A percentile compares a stretch with the other conserved stretches of the same genome.
phyloP scores from a whole-genome alignment of 2,329 filamentous ascomycete genomes.

The Hymenoscyphus occultus region DNA sequence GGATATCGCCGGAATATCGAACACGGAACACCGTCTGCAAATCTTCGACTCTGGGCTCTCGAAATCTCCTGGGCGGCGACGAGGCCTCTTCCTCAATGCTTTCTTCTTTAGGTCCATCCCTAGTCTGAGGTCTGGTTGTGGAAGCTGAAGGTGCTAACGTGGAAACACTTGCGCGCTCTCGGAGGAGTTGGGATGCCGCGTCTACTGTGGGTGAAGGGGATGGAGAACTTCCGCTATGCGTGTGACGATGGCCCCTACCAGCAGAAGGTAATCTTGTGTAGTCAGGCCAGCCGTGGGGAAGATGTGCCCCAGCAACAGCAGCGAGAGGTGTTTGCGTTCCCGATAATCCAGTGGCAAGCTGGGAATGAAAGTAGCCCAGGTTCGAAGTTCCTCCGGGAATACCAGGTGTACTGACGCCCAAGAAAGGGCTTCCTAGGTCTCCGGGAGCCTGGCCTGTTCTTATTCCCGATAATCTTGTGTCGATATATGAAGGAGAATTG shows the following conservation, averaged over 20 bases:
- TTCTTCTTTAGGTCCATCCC: constrained; percentile 44
- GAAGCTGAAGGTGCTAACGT: constrained; percentile 55
- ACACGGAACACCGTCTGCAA: constrained; percentile 91
- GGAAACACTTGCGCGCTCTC: constrained; percentile 61
- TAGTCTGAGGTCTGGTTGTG: constrained; percentile 55
- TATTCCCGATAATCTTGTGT: constrained; percentile 38
- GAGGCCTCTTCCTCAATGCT: constrained; percentile 32
- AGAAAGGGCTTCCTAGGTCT: constrained; percentile 55
- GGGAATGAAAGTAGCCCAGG: constrained; percentile 78
- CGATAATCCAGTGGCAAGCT: constrained; percentile 67
- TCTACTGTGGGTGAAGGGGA: constrained; percentile 39
- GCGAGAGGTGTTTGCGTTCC: constrained; percentile 77
- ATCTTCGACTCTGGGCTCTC: constrained; percentile 78
- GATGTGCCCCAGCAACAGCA: constrained; percentile 70
- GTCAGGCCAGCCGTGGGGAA: constrained; percentile 50
- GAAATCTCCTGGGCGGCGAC: constrained; percentile 51
- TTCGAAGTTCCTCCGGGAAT: constrained; percentile 72
- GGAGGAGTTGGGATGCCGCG: constrained; percentile 42
- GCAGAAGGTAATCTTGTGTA: constrained; percentile 27
- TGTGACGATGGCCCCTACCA: constrained; percentile 29
- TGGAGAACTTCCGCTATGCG: constrained; percentile 33
- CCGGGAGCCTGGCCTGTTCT: constrained; percentile 31
- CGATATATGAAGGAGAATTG: constrained; percentile 40
- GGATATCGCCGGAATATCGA: constrained; percentile 82
- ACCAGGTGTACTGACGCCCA: constrained; percentile 58